A percentile compares a stretch with the other conserved stretches of the same genome.
Conservation (phyloP, 768 basidiomycete species). For the Kwoniella dejecticola region DNA sequence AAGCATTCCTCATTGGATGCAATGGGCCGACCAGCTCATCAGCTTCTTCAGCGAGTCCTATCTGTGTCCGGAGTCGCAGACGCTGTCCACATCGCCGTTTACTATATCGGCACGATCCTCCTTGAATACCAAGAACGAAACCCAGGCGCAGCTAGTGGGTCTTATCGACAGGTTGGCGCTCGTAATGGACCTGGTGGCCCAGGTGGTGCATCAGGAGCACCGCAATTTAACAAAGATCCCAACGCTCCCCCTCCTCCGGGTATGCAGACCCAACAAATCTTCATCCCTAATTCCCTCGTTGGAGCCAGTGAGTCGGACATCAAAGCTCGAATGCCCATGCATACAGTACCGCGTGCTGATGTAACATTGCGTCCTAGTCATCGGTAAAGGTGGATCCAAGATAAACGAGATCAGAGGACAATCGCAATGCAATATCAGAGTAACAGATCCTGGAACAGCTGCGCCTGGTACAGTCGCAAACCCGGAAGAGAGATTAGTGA, state of each 20-base stretch:
- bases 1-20: neutral
- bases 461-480: slow-evolving; percentile 61
- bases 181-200: slow-evolving; percentile 61
- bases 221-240: slow-evolving; percentile 22
- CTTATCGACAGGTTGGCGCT: slow-evolving; percentile 65
- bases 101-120: slow-evolving; percentile 97
- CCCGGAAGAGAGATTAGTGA: slow-evolving; percentile 82
- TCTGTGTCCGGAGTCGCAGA: slow-evolving; percentile 98
- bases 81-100: slow-evolving; percentile 98
- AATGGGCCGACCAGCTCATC: neutral
- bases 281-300: slow-evolving; percentile 95
- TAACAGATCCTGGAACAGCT: slow-evolving; percentile 94
- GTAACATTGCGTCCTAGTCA: slow-evolving; percentile 60
- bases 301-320: slow-evolving; percentile 57
- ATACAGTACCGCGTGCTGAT: no score
- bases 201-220: slow-evolving; percentile 57
- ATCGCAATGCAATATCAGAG: slow-evolving; percentile 95
- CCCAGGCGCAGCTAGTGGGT: slow-evolving; percentile 56
- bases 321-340: no score
- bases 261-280: slow-evolving; percentile 91
- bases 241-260: slow-evolving; percentile 54
- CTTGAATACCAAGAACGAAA: slow-evolving; percentile 72
- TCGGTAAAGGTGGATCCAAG: slow-evolving; percentile 96
- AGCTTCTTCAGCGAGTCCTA: slow-evolving; percentile 73
- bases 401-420: slow-evolving; percentile 98